Percentiles rank a stretch among this genome's conserved stretches.
Evolutionary conservation across 768 basidiomycete genomes (phyloP).

Genomic region (Xanthoconium purpureum): DNA sequence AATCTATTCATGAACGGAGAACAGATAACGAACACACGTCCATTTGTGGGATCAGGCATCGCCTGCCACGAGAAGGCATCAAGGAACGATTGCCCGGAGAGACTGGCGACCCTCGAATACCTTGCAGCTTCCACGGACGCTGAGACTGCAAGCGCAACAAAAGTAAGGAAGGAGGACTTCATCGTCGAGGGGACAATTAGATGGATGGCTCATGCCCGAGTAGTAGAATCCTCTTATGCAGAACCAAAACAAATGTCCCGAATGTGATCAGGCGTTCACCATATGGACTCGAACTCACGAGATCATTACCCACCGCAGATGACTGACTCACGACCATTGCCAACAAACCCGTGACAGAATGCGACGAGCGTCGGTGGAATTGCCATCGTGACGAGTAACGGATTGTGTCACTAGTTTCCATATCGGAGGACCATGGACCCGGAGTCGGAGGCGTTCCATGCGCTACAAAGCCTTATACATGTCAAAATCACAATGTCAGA

Average conservation of each 20-base stretch:
- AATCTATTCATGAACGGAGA: not conserved
- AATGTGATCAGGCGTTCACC: not conserved
- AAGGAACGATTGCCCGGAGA: conserved; percentile 50
- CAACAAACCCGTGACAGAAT: not conserved
- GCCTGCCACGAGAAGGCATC: conserved; percentile 28
- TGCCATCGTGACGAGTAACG: not conserved
- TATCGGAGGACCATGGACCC: not conserved
- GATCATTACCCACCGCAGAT: not conserved
- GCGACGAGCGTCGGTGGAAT: not conserved
- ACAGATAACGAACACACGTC: conserved; percentile 27
- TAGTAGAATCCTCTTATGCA: conserved; percentile 10
- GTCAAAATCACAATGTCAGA: not conserved
- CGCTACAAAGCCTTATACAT: not conserved
- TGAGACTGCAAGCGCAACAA: conserved; percentile 7
- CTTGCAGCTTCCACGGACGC: conserved; percentile 34
- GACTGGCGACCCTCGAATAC: conserved; percentile 45
- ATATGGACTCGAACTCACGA: not conserved
- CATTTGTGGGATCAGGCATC: conserved; percentile 34
- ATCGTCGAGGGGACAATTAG: not conserved
- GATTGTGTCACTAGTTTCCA: not conserved
- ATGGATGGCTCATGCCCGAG: not conserved
- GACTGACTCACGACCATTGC: not conserved
- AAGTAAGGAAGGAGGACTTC: not conserved
- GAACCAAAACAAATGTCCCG: not conserved
- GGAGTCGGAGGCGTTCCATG: not conserved